Evolutionary conservation across 164 flowering plant genomes (phyloP).

Genomic region (Magnolia kwangsiensis): DNA sequence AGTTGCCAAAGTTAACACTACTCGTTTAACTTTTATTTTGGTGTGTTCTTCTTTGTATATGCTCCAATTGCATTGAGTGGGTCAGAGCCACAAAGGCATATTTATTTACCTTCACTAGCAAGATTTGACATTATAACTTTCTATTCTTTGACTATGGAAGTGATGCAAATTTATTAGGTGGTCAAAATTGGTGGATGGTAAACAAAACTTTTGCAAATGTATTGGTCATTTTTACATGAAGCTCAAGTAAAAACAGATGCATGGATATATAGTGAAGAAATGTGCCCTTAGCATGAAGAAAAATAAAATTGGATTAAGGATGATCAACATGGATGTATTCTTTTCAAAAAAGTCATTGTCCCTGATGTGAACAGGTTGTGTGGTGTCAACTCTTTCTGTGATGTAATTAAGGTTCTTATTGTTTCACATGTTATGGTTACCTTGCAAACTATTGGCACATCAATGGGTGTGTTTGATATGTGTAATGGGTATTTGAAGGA

Average conservation of each 20-base stretch:
- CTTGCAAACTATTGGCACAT: constrained; percentile 94
- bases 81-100: constrained; percentile 85
- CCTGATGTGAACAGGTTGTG: constrained; percentile 84
- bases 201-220: constrained; percentile 96
- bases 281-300: constrained; percentile 71
- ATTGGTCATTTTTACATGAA: constrained; percentile 79
- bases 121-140: constrained; percentile 53
- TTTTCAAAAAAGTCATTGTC: constrained; percentile 70
- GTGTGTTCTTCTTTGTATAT: constrained; percentile 93
- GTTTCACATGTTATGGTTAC: constrained; percentile 98
- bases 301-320: constrained; percentile 87
- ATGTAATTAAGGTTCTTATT: constrained; percentile 72
- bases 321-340: constrained; percentile 94
- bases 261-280: constrained; percentile 80
- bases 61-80: constrained; percentile 88
- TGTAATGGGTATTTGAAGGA: constrained; percentile 96
- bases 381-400: constrained; percentile 38
- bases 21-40: constrained; percentile 83
- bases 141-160: constrained; percentile 76
- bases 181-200: constrained; percentile 98
- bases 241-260: constrained; percentile 77
- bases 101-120: constrained; percentile 85
- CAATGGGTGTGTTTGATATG: constrained; percentile 96
- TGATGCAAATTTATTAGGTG: constrained; percentile 92
- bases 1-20: constrained; percentile 92